Base-by-base conservation (phyloP, 78 protist genomes). In the Dictyostelium purpureum region DNA sequence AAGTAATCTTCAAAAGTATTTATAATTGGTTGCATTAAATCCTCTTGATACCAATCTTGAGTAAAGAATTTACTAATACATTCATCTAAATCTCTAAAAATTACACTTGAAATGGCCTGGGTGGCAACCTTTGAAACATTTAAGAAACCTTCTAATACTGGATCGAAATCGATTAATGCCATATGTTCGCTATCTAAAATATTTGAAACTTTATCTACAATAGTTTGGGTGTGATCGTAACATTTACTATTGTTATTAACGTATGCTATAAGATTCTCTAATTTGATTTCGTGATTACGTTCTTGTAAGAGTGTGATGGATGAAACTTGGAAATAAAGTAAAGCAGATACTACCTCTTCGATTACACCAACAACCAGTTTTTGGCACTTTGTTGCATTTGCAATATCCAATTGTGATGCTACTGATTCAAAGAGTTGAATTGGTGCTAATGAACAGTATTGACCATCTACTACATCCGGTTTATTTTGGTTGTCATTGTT, bases 1-100 rank as follows among this genome's bases (percentile, higher is more conserved):
- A 83, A 38, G n/a, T 83, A 83, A 42, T 83, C 91, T 7, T 83
- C 91, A 33, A 83, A n/a, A 5, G 91, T 83, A 37, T 83, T 83
- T 1, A 83, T 73, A 35, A 83, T 83, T 31, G 81, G 91, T 56
- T 83, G 81, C 74, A 83, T 70, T 43, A 73, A 5, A 83, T 70
- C 82, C 4, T 83, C 81, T 33, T 40, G 26, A 18, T 83, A 47
- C 91, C 91, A 83, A 12, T 37, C 49, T 6, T 37, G 59, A 0
- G 91, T 73, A 43, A 49, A 83, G 70, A 83, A 83, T 59, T 83
- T 83, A 33, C 57, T 59, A 33, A 83, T 56, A 37, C 80, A 71
- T 26, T 66, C 75, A 33, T 70, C 91, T 0, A 66, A 51, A 83
- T 83, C 91, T 54, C 91, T 56, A 56, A 83, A 83, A 6, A 83